These are phyloP conservation scores for Cornus kousa DNA, from an alignment of 148 eudicot species.

Conservation along the genomic window DNA sequence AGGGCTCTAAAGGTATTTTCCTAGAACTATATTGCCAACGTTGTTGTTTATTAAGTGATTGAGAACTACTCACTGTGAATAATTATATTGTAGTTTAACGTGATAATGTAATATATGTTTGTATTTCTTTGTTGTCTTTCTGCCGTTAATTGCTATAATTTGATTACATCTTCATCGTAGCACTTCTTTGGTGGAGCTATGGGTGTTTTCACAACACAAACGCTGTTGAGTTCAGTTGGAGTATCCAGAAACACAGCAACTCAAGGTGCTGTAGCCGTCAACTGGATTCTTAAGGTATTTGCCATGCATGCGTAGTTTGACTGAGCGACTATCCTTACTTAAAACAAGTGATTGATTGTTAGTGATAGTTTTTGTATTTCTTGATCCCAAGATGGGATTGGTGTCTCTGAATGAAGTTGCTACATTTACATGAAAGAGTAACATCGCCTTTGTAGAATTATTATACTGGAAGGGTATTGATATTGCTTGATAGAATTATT, in stretches of 20 bases:
- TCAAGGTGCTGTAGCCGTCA: conserved; percentile 93
- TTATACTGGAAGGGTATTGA: background rate
- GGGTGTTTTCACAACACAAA: conserved; percentile 96
- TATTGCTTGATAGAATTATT: background rate
- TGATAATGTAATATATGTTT: background rate
- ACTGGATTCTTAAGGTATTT: conserved; percentile 95
- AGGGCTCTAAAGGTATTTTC: conserved; percentile 85
- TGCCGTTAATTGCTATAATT: conserved; percentile 5
- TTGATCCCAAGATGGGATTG: too few species aligned
- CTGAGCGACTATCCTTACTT: background rate
- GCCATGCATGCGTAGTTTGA: background rate
- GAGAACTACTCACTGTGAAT: too few species aligned
- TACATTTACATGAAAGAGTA: background rate
- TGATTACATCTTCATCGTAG: conserved; percentile 33
- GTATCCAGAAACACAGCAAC: conserved; percentile 60
- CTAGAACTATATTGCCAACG: background rate
- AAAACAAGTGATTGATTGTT: background rate
- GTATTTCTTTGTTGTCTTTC: background rate
- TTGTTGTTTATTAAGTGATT: background rate
- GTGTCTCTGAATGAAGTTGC: background rate
- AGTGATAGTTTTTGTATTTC: too few species aligned
- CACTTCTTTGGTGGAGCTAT: conserved; percentile 99
- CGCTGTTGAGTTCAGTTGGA: conserved; percentile 84
- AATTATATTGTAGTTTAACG: too few species aligned
- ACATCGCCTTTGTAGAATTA: background rate